A percentile compares a stretch with the other conserved stretches of the same genome.
Conservation (phyloP, 2,329 filamentous ascomycete genomes). For the Penicillium vulpinum region DNA sequence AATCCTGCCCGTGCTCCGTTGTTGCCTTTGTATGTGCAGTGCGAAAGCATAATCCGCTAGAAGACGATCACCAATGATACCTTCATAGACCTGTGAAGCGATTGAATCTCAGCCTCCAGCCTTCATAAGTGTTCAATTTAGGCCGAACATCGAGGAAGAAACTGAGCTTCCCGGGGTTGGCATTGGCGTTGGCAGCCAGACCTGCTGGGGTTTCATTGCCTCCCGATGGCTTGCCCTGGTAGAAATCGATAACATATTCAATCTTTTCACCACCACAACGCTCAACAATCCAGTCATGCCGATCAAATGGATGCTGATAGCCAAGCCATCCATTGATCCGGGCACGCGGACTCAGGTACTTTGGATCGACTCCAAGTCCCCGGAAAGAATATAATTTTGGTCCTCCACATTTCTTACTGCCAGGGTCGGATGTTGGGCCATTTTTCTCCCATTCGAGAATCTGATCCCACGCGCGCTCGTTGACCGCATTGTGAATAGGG, state of each 20-base stretch:
- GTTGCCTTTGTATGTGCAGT: conserved; percentile 28
- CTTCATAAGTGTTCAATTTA: conserved; percentile 64
- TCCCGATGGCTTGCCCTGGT: conserved; percentile 65
- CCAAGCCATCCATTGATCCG: conserved; percentile 79
- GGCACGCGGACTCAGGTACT: conserved; percentile 74
- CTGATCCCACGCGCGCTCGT: conserved; percentile 92
- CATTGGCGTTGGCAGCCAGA: conserved; percentile 34
- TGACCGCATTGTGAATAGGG: conserved; percentile 97
- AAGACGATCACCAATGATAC: not conserved
- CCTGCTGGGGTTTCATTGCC: conserved; percentile 28
- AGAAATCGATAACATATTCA: conserved; percentile 98
- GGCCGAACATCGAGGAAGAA: conserved; percentile 67
- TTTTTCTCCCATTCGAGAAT: conserved; percentile 86
- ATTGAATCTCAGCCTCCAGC: conserved; percentile 57
- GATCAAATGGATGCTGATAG: conserved; percentile 89
- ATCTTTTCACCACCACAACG: conserved; percentile 72
- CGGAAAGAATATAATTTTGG: conserved; percentile 82
- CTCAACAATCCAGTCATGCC: conserved; percentile 97
- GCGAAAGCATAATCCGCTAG: not conserved
- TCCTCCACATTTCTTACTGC: conserved; percentile 67
- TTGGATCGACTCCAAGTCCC: conserved; percentile 57
- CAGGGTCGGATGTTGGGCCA: conserved; percentile 56
- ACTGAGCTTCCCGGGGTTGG: conserved; percentile 50
- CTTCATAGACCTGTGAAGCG: conserved; percentile 49
- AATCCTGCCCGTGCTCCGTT: conserved; percentile 26